Conservation (phyloP, 2,329 filamentous ascomycete species). For the Lachnellula subtilissima region DNA sequence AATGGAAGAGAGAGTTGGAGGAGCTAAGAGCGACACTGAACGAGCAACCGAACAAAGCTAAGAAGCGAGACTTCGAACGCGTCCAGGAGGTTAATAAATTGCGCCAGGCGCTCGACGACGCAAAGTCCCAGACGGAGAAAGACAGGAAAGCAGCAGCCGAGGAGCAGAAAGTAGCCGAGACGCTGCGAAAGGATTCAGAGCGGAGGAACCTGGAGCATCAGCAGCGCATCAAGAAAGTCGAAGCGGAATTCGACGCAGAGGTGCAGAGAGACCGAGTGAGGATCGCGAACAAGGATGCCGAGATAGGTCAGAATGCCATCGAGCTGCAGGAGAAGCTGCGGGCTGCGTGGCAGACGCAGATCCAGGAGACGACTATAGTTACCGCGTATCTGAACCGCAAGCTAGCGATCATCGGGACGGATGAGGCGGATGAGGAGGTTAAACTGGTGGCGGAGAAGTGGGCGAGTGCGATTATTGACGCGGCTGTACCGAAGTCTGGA, state of each 20-base stretch:
- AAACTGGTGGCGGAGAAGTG: not conserved
- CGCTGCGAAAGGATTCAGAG: not conserved
- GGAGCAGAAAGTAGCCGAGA: not conserved
- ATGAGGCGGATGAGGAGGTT: not conserved
- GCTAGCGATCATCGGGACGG: not conserved
- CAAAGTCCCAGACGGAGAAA: not conserved
- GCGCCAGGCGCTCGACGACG: not conserved
- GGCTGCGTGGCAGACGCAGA: constrained; percentile 7
- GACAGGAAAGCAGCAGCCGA: not conserved
- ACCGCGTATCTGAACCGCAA: constrained; percentile 4
- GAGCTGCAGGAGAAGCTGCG: constrained; percentile 6
- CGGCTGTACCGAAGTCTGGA: not conserved
- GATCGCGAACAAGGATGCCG: not conserved
- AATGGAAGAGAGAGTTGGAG: not conserved
- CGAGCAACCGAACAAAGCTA: not conserved
- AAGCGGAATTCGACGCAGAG: not conserved
- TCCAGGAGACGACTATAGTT: constrained; percentile 11
- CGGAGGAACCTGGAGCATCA: not conserved
- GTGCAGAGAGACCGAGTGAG: not conserved
- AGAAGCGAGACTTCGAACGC: not conserved
- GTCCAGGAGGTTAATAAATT: not conserved
- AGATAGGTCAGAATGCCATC: not conserved
- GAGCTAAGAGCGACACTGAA: not conserved
- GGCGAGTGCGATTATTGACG: not conserved
- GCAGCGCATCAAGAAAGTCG: not conserved